Percentiles rank a stretch among this genome's conserved stretches.
Evolutionary conservation across 2,329 filamentous ascomycete genomes (phyloP).

Genomic region (Corynespora cassiicola): DNA sequence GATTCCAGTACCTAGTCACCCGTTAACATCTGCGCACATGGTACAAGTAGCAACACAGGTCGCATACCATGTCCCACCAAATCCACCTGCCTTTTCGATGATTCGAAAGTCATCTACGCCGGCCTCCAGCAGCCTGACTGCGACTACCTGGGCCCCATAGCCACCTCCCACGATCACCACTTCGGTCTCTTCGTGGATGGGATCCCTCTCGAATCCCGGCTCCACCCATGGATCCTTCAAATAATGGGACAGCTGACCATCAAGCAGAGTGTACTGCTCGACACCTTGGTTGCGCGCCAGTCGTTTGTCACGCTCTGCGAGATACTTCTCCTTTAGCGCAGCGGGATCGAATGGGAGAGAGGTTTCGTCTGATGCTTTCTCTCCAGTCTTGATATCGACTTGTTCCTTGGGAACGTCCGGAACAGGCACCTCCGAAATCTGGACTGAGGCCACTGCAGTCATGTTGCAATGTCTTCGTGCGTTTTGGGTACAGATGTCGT

Average conservation of each 20-base stretch:
- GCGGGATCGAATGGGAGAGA: constrained; percentile 32
- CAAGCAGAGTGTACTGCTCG: constrained; percentile 34
- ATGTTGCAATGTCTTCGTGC: too few species aligned
- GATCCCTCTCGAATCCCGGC: constrained; percentile 28
- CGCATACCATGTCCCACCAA: constrained; percentile 54
- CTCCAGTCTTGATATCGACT: constrained; percentile 21
- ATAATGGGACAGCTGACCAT: constrained; percentile 31
- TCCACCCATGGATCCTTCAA: constrained; percentile 37
- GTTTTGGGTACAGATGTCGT: too few species aligned
- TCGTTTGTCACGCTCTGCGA: constrained; percentile 35
- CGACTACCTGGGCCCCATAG: constrained; percentile 52
- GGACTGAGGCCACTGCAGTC: constrained; percentile 16
- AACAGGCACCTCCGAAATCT: constrained; percentile 22
- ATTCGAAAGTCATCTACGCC: constrained; percentile 50
- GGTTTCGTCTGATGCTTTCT: constrained; percentile 19
- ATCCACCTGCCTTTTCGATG: constrained; percentile 55
- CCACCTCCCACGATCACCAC: constrained; percentile 53
- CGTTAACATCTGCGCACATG: background rate
- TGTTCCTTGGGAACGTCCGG: constrained; percentile 18
- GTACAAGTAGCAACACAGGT: too few species aligned
- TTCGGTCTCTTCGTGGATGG: constrained; percentile 33
- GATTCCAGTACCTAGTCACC: constrained; percentile 51
- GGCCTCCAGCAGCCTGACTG: constrained; percentile 47
- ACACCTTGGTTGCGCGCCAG: constrained; percentile 29
- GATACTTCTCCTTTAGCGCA: constrained; percentile 33